Conservation (phyloP, 1,139 yeast genomes). For the Waltiozyma solani region DNA sequence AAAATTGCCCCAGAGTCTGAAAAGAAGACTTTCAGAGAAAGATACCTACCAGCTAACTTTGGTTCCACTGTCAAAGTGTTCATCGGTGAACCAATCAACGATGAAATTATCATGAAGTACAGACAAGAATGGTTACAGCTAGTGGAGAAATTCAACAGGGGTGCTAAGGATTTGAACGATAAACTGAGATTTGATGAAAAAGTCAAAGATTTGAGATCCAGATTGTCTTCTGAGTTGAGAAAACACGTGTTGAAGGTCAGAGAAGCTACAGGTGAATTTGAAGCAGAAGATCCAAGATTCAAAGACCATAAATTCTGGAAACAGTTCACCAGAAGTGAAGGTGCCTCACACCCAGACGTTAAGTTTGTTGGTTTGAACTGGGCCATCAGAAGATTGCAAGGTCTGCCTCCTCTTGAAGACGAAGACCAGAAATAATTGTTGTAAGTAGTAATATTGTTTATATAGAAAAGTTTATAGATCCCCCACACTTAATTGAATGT, state of each 20-base stretch:
- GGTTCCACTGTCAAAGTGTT: constrained; percentile 62
- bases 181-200: constrained; percentile 53
- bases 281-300: constrained; percentile 52
- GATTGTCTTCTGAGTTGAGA: constrained; percentile 62
- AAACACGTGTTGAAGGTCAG: constrained; percentile 53
- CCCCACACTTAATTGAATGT: no score
- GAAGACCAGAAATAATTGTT: no score
- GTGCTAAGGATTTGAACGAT: constrained; percentile 49
- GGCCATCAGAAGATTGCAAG: constrained; percentile 66
- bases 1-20: constrained; percentile 75
- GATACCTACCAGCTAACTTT: constrained; percentile 54
- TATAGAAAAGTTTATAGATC: no score
- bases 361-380: constrained; percentile 67
- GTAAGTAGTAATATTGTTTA: no score
- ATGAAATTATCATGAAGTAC: constrained; percentile 44
- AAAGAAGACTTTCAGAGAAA: constrained; percentile 38
- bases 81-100: constrained; percentile 67
- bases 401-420: constrained; percentile 25
- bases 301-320: constrained; percentile 67
- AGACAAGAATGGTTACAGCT: constrained; percentile 61
- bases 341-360: constrained; percentile 56
- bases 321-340: constrained; percentile 50
- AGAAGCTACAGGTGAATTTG: constrained; percentile 38
- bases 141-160: constrained; percentile 41
- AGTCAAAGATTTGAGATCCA: constrained; percentile 55